Evolutionary conservation across 1,139 yeast species (phyloP).

Genomic region (Ogataea hybrid): DNA sequence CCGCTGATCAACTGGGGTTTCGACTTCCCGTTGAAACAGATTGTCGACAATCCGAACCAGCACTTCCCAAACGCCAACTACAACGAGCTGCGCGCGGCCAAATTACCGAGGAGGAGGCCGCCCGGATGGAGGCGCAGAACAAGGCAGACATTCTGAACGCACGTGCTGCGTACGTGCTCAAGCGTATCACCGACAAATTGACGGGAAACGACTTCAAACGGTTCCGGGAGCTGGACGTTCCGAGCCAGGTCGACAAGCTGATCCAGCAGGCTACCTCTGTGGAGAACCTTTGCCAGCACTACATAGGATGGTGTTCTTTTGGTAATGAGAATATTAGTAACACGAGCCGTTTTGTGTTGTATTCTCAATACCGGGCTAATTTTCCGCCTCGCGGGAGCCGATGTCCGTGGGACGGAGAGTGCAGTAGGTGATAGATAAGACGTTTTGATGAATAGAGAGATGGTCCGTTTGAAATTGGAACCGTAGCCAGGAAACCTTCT

Average conservation of each 20-base stretch:
- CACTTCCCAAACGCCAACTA: slow-evolving; percentile 63
- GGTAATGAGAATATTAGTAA: slow-evolving; percentile 44
- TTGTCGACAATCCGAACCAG: slow-evolving; percentile 71
- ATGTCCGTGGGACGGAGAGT: no score
- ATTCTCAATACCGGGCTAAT: no score
- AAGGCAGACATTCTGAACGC: slow-evolving; percentile 83
- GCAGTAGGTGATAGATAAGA: no score
- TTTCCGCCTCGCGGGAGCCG: no score
- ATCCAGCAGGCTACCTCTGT: slow-evolving; percentile 97
- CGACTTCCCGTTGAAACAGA: slow-evolving; percentile 81
- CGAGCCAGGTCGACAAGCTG: slow-evolving; percentile 88
- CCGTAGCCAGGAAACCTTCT: no score
- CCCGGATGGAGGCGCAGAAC: slow-evolving; percentile 66
- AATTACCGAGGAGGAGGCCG: slow-evolving; percentile 74
- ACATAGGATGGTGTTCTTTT: slow-evolving; percentile 99
- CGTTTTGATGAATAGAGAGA: no score
- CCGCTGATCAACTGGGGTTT: slow-evolving; percentile 99
- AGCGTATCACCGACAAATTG: slow-evolving; percentile 86
- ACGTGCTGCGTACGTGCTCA: slow-evolving; percentile 86
- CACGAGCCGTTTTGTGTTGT: no score
- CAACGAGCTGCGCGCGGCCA: slow-evolving; percentile 70
- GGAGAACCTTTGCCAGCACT: slow-evolving; percentile 94
- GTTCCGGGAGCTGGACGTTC: slow-evolving; percentile 67
- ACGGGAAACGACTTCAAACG: slow-evolving; percentile 91
- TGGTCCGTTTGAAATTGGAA: no score